Percentiles rank a stretch among this genome's conserved stretches.
Conservation (phyloP, 2,329 filamentous ascomycete genomes). For the Hypoxylon sp. region DNA sequence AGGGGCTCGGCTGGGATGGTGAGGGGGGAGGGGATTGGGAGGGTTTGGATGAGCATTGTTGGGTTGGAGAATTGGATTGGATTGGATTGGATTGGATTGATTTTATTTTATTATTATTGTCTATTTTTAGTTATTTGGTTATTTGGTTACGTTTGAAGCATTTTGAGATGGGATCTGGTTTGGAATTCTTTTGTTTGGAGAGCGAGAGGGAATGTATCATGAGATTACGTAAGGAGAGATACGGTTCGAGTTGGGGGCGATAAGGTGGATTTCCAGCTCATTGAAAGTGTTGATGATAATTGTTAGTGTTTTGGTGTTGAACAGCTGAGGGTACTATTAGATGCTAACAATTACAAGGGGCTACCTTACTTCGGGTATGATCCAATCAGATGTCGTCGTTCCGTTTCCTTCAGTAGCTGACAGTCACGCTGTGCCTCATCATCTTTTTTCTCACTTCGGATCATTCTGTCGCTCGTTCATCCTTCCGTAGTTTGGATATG, state of each 20-base stretch:
- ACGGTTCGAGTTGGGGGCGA: conserved; percentile 12
- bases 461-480: background rate
- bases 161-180: background rate
- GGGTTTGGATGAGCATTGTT: conserved; percentile 51
- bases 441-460: background rate
- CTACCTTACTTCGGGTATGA: background rate
- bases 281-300: background rate
- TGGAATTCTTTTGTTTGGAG: background rate
- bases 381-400: conserved; percentile 24
- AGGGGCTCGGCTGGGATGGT: conserved; percentile 75
- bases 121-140: background rate
- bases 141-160: conserved; percentile 1
- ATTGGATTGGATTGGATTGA: background rate
- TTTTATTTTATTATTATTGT: conserved; percentile 8
- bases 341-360: conserved; percentile 21
- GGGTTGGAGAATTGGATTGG: conserved; percentile 8
- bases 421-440: conserved; percentile 5
- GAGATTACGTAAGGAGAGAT: conserved; percentile 3
- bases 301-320: conserved; percentile 15
- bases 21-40: conserved; percentile 48
- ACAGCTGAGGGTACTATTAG: background rate
- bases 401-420: background rate
- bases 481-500: background rate
- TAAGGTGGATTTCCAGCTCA: background rate
- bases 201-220: conserved; percentile 13